Base-by-base conservation (phyloP, 495 filamentous ascomycete genomes). In the Lophiotrema nucula region DNA sequence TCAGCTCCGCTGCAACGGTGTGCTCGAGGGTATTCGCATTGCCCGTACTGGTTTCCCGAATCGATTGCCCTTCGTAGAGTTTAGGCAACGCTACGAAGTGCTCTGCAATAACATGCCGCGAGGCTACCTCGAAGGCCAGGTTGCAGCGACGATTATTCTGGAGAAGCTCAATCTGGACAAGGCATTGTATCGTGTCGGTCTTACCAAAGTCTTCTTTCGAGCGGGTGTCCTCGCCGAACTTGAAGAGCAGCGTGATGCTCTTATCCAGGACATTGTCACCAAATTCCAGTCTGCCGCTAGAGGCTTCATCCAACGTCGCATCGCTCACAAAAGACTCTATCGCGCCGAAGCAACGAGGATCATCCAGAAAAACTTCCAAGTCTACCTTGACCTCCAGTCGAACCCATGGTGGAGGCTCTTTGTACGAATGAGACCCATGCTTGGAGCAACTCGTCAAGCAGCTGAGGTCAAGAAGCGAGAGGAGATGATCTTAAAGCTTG, bases 21-120 rank as follows among this genome's bases (percentile, higher is more conserved):
- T 99, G 3, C 79, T 99, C 4, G 95, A 99, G 72, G 95, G 95
- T 43, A 99, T 99, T 68, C 80, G 95, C 51, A 99, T 99, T 70
- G 95, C 95, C 12, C 83, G 95, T 12, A 99, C 93, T 25, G 95
- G 95, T n/a, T 99, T 97, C 69, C 95, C 95, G 37, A 99, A 99
- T 71, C 79, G 95, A 55, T 77, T 99, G 2, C 79, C 87, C 0
- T 99, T 97, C 70, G 79, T 88, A 11, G 95, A 99, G 68, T 99
- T 99, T 71, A 82, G 95, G 38, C 87, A 95, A 60, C 87, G 95
- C 37, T 99, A 99, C 70, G 95, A 97, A 71, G 92, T 97, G n/a
- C 83, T 99, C 15, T 96, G 90, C 66, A 81, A 80, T 23, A 82
- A 88, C 51, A 89, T 97, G 81, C 92, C 92, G 0, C 93, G 87